A percentile compares a stretch with the other conserved stretches of the same genome.
These are phyloP conservation scores for Nigrospora osmanthi DNA, from an alignment of 2,329 filamentous ascomycete genomes.

Conservation along the genomic window DNA sequence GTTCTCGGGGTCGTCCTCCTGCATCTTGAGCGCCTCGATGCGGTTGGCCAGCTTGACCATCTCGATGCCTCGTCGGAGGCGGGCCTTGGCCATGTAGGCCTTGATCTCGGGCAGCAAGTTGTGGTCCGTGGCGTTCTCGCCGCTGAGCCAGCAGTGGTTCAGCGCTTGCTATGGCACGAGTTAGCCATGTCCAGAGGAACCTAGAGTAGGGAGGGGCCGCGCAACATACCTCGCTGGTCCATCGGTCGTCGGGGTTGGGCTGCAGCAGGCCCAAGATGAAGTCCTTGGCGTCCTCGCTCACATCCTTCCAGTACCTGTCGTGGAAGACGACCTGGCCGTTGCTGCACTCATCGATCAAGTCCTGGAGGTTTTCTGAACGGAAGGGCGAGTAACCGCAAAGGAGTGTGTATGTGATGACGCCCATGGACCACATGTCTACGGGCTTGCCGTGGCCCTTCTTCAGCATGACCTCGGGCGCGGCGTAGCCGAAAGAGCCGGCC, in stretches of 20 bases:
- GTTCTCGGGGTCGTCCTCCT: constrained; percentile 75
- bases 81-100: constrained; percentile 84
- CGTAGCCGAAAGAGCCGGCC: constrained; percentile 97
- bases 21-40: constrained; percentile 88
- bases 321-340: constrained; percentile 84
- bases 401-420: constrained; percentile 96
- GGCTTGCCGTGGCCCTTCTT: constrained; percentile 97
- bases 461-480: constrained; percentile 95
- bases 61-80: constrained; percentile 88
- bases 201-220: neutral
- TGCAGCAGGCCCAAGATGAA: constrained; percentile 82
- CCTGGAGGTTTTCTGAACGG: constrained; percentile 85
- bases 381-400: constrained; percentile 98
- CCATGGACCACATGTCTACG: constrained; percentile 98
- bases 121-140: constrained; percentile 87
- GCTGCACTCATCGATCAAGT: constrained; percentile 91
- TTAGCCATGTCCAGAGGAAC: constrained; percentile 1
- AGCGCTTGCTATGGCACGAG: constrained; percentile 55
- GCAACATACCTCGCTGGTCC: constrained; percentile 61
- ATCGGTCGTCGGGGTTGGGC: constrained; percentile 67
- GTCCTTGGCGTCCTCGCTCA: constrained; percentile 89
- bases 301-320: constrained; percentile 96
- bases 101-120: constrained; percentile 96
- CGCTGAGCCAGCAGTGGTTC: constrained; percentile 80
- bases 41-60: constrained; percentile 93